Conservation (phyloP, 257 asterid species). For the Coffea canephora region DNA sequence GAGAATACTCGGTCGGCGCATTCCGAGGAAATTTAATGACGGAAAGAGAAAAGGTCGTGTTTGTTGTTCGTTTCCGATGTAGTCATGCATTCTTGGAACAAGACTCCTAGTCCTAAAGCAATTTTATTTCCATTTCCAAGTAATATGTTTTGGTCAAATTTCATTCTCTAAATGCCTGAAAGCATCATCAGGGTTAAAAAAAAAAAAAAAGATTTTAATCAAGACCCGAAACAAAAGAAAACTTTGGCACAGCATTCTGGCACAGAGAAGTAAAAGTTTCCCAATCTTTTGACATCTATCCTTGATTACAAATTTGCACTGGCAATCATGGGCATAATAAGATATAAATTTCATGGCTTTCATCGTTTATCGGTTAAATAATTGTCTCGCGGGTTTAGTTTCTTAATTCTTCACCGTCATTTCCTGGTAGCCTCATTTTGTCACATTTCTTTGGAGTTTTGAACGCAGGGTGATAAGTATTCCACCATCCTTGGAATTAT, state of each 20-base stretch:
- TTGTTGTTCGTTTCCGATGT: constrained; percentile 2
- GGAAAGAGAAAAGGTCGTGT: not conserved
- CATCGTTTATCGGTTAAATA: no score
- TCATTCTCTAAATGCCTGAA: not conserved
- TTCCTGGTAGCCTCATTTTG: not conserved
- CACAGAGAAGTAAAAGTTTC: not conserved
- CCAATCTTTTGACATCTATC: not conserved
- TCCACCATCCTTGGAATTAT: no score
- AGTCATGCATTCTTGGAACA: not conserved
- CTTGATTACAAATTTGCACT: not conserved
- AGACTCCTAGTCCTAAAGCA: not conserved
- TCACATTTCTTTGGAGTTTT: no score
- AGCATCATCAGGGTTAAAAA: not conserved
- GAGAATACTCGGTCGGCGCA: not conserved
- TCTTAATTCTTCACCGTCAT: no score
- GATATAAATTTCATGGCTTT: no score
- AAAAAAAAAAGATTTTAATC: not conserved
- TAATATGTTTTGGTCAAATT: not conserved
- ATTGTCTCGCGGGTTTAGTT: not conserved
- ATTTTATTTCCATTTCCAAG: not conserved
- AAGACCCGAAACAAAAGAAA: not conserved
- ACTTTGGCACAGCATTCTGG: no score
- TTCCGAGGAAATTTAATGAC: not conserved
- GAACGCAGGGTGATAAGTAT: no score
- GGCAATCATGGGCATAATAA: not conserved